Conservation (phyloP, 345 rosid species). For the Syzygium jambos region DNA sequence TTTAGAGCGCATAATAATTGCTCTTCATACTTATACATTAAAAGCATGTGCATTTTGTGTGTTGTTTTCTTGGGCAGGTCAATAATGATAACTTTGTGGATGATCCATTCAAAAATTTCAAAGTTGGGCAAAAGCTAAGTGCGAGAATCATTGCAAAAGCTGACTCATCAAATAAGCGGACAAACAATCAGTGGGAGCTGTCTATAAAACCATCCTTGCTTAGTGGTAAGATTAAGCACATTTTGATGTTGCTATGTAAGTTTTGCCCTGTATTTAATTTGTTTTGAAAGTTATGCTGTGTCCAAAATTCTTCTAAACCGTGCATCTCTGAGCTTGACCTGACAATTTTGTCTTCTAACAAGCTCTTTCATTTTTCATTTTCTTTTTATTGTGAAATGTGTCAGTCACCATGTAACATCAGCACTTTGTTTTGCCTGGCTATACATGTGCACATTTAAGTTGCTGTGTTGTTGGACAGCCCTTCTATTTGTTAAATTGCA, state of each 20-base stretch:
- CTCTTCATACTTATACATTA: neutral
- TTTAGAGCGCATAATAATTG: neutral
- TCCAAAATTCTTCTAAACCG: neutral
- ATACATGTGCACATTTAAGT: neutral
- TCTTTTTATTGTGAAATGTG: neutral
- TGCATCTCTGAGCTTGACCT: neutral
- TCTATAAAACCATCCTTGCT: conserved; percentile 60
- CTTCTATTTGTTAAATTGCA: neutral
- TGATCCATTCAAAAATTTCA: conserved; percentile 56
- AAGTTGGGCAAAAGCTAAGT: conserved; percentile 76
- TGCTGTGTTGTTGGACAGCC: neutral
- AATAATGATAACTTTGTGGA: conserved; percentile 37
- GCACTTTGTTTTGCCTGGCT: neutral
- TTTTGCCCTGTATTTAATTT: neutral
- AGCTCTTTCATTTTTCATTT: neutral
- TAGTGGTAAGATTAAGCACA: conserved; percentile 31
- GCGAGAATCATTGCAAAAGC: conserved; percentile 68
- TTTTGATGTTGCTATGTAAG: neutral
- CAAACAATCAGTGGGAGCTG: conserved; percentile 67
- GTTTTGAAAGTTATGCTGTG: neutral
- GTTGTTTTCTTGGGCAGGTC: conserved; percentile 37
- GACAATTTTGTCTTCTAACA: neutral
- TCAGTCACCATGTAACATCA: neutral
- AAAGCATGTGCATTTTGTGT: neutral
- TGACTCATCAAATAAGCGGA: conserved; percentile 33